Base-by-base conservation (phyloP, 345 rosid species). In the Lepidium didymum region DNA sequence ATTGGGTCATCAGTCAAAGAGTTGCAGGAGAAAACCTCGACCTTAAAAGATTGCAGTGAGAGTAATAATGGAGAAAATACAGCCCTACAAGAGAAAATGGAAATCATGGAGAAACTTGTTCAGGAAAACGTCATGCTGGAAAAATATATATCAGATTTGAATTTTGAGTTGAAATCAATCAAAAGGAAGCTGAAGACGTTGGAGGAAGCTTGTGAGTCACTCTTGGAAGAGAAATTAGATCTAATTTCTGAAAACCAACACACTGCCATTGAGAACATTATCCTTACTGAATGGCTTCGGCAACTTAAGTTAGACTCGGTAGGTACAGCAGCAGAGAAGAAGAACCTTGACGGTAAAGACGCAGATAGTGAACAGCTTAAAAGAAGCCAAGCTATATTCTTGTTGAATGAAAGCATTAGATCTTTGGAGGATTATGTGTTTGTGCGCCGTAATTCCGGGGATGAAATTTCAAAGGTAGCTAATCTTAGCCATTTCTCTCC, bases 91-190 rank as follows among this genome's bases (percentile, higher is more conserved):
- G 84, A 78, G 80, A 90, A 90, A 80, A 69, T 90, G 83, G 81
- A 58, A 56, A 66, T 71, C 35, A 81, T 87, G 97, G 88, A 93
- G 73, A 82, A 72, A 38, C 92, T 93, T 56, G 66, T 77, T 55
- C 86, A 87, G 85, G 84, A 86, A 75, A 90, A 88, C 80, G 72
- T 75, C 63, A 65, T 86, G 69, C 64, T 91, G 59, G 97, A 90
- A 81, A 85, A 85, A 62, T 94, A 95, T 46, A 77, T 94, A 45
- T 81, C 90, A 29, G 89, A 81, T 77, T 79, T 94, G 85, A 87
- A 86, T 52, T 77, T 75, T 25, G 96, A 91, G 82, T 73, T 94
- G 67, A 86, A 82, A 77, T 84, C 83, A 61, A 79, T 80, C 64
- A 79, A 87, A 66, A 82, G 72, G 66, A 91, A 78, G 81, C 80